These are phyloP conservation scores for Lactarius hengduanensis DNA, from an alignment of 768 basidiomycete genomes.

Conservation along the genomic window DNA sequence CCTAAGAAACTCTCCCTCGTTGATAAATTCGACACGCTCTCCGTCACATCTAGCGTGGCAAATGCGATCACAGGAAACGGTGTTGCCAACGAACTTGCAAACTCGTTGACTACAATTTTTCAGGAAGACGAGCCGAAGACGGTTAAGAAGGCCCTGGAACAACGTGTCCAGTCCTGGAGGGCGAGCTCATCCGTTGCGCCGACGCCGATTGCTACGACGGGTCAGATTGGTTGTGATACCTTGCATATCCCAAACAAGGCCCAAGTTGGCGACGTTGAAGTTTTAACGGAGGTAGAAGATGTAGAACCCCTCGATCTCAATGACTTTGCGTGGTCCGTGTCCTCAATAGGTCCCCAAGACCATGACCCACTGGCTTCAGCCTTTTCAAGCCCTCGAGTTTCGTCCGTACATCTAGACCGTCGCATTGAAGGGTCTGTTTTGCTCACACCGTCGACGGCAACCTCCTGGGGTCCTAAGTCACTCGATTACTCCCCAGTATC, in stretches of 20 bases:
- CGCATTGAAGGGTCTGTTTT: conserved; percentile 57
- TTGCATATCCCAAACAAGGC: conserved; percentile 50
- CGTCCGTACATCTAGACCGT: conserved; percentile 57
- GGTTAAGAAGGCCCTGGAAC: conserved; percentile 52
- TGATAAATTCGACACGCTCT: conserved; percentile 54
- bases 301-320: conserved; percentile 54
- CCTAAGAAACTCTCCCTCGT: conserved; percentile 70
- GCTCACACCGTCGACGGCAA: conserved; percentile 40
- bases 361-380: conserved; percentile 43
- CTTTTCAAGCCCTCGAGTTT: conserved; percentile 40
- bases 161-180: conserved; percentile 65
- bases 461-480: conserved; percentile 31
- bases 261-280: conserved; percentile 32
- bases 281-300: conserved; percentile 32
- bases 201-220: conserved; percentile 47
- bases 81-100: conserved; percentile 29
- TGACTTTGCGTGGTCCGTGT: conserved; percentile 69
- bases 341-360: conserved; percentile 60
- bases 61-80: conserved; percentile 13
- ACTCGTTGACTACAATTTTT: conserved; percentile 55
- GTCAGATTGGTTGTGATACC: conserved; percentile 51
- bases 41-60: conserved; percentile 36
- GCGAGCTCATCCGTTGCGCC: conserved; percentile 52
- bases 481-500: conserved; percentile 22
- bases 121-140: conserved; percentile 60